Base-by-base conservation (phyloP, 2,329 filamentous ascomycete genomes). In the Apiospora phragmitis region DNA sequence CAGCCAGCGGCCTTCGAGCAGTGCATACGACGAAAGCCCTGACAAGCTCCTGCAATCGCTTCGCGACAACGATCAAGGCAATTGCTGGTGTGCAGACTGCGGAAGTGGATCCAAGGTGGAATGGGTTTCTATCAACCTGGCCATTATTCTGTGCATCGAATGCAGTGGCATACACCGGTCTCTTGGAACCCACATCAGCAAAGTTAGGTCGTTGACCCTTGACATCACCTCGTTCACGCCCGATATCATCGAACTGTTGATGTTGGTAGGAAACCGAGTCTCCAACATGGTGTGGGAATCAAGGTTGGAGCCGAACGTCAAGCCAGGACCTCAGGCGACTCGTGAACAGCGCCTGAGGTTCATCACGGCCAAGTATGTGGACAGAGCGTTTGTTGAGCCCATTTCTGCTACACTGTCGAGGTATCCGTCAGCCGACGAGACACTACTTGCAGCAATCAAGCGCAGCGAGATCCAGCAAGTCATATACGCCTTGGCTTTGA, bases 211-310 rank as follows among this genome's bases (percentile, higher is more conserved):
- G 16, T 87, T 99, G 55, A 99, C 96, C 0, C 87, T 99, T 55
- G 96, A 99, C 79, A 97, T 97, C 75, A 95, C 93, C 69, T 98
- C 95, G 0, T 99, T 99, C 80, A 98, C 96, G 4, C 92, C 93
- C 76, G 97, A 99, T 85, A 97, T 98, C 79, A 93, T 99, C 80
- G 97, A 99, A 79, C 88, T 99, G 66, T 87, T 99, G 55, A 86
- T 98, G 71, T 91, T 95, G 71, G 91, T 99, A 73, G 97, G 97
- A 73, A 99, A 99, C 80, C 90, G 95, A 68, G 91, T 98, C 68
- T 96, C 95, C 76, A 99, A 99, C 81, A 95, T 95, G 91, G 88
- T 99, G 26, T 99, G 95, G 94, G 96, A 99, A 83, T 92, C 94
- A 18, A 93, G 85, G 72, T 86, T 98, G 32, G 94, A 98, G 71